Evolutionary conservation across 306 rosid genomes (phyloP).

Genomic region (Hippophae gyantsensis): DNA sequence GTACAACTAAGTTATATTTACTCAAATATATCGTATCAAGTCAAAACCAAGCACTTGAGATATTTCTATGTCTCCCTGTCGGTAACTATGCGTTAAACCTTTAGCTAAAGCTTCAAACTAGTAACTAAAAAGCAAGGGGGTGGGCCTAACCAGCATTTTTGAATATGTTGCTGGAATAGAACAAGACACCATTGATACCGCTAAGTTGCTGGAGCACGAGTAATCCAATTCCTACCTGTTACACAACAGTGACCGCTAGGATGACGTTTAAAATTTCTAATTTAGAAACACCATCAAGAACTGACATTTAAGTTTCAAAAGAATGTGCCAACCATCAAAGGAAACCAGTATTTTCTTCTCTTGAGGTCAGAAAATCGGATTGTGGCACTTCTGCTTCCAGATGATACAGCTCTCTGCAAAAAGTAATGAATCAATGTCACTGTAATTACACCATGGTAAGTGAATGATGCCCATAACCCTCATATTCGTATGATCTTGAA

Average conservation of each 20-base stretch:
- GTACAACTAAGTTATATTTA: slow-evolving; percentile 1
- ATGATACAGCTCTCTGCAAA: slow-evolving; percentile 53
- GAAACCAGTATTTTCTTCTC: slow-evolving; percentile 80
- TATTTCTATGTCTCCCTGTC: background rate
- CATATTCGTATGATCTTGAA: slow-evolving; percentile 7
- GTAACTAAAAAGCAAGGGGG: slow-evolving; percentile 6
- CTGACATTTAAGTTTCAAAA: background rate
- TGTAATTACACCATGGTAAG: slow-evolving; percentile 5
- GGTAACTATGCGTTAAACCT: background rate
- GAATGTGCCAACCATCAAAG: slow-evolving; percentile 45
- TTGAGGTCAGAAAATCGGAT: slow-evolving; percentile 62
- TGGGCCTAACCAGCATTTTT: slow-evolving; percentile 53
- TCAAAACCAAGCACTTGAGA: background rate
- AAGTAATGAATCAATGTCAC: slow-evolving; percentile 17
- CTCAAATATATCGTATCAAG: background rate
- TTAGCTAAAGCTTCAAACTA: slow-evolving; percentile 3
- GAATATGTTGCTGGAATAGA: slow-evolving; percentile 79
- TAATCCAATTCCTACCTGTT: slow-evolving; percentile 68
- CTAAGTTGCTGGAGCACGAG: slow-evolving; percentile 72
- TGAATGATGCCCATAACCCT: slow-evolving; percentile 3
- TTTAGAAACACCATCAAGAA: slow-evolving; percentile 11
- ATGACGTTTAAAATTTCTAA: slow-evolving; percentile 10
- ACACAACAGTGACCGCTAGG: slow-evolving; percentile 10
- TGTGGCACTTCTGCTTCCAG: slow-evolving; percentile 43
- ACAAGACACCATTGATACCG: slow-evolving; percentile 75